These are phyloP conservation scores for Perkinsela sp. DNA, from an alignment of 208 protist genomes.

Conservation along the genomic window DNA sequence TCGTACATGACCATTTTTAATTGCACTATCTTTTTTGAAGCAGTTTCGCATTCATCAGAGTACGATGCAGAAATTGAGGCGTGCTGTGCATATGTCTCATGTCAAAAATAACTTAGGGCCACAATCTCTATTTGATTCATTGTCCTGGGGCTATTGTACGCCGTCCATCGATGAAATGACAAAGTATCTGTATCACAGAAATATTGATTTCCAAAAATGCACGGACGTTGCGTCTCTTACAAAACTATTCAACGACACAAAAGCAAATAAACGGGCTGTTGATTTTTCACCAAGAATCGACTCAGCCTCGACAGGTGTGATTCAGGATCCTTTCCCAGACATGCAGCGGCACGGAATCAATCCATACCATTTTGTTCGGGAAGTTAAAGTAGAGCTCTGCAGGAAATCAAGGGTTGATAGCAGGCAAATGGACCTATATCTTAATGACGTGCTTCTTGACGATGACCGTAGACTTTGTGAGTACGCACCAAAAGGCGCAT, in stretches of 20 bases:
- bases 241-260: constrained; percentile 40
- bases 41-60: no score
- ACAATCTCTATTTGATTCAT: no score
- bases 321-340: constrained; percentile 50
- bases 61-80: no score
- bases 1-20: no score
- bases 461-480: constrained; percentile 57
- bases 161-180: constrained; percentile 63
- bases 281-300: constrained; percentile 15
- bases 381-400: constrained; percentile 47
- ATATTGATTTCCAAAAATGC: constrained; percentile 59
- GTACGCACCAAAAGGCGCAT: constrained; percentile 14
- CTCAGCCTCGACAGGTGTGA: constrained; percentile 19
- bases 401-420: constrained; percentile 44
- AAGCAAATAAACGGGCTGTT: constrained; percentile 8
- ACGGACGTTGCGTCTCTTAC: constrained; percentile 38
- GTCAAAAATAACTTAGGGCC: no score
- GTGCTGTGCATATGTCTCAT: no score
- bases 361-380: constrained; percentile 48
- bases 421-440: constrained; percentile 37
- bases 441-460: constrained; percentile 40
- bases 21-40: no score
- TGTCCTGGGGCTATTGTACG: no score
- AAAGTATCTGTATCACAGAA: constrained; percentile 43
- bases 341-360: constrained; percentile 59